A percentile compares a stretch with the other conserved stretches of the same genome.
These are phyloP conservation scores for Cordyceps javanica DNA, from an alignment of 2,329 filamentous ascomycete species.

Conservation along the genomic window DNA sequence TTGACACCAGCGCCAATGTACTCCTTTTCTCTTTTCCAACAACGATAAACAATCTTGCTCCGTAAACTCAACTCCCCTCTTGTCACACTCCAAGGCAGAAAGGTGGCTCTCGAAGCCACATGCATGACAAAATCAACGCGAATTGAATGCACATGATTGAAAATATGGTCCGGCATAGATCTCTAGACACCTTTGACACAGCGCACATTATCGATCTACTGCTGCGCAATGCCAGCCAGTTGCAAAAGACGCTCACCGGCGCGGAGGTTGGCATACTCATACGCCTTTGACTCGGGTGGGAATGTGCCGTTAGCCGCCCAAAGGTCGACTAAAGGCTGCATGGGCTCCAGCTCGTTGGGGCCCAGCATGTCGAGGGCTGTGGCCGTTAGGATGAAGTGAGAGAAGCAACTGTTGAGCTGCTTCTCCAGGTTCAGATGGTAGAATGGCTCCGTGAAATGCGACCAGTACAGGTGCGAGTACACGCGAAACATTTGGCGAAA, in stretches of 20 bases:
- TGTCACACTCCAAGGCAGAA: background rate
- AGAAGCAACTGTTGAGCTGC: conserved; percentile 81
- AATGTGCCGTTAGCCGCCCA: conserved; percentile 88
- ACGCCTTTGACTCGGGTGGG: conserved; percentile 65
- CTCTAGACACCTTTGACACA: background rate
- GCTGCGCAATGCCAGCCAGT: conserved; percentile 28
- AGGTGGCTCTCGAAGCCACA: background rate
- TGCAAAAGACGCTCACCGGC: conserved; percentile 55
- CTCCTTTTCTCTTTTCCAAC: background rate
- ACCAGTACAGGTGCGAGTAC: conserved; percentile 96
- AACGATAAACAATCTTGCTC: background rate
- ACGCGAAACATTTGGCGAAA: conserved; percentile 99
- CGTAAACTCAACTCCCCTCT: conserved; percentile 7
- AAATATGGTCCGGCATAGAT: conserved; percentile 5
- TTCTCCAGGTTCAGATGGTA: conserved; percentile 77
- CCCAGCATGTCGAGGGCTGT: conserved; percentile 79
- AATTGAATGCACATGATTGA: conserved; percentile 5
- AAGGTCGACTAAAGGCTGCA: conserved; percentile 89
- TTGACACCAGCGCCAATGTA: background rate
- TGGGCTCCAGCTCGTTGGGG: conserved; percentile 87
- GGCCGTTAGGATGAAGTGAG: conserved; percentile 74
- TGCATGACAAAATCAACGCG: conserved; percentile 5
- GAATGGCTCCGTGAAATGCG: conserved; percentile 80
- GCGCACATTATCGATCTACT: conserved; percentile 14
- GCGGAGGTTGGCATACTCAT: conserved; percentile 56